phyloP scores from a whole-genome alignment of 768 basidiomycete species.

The Rhodosporidiobolus sp. region DNA sequence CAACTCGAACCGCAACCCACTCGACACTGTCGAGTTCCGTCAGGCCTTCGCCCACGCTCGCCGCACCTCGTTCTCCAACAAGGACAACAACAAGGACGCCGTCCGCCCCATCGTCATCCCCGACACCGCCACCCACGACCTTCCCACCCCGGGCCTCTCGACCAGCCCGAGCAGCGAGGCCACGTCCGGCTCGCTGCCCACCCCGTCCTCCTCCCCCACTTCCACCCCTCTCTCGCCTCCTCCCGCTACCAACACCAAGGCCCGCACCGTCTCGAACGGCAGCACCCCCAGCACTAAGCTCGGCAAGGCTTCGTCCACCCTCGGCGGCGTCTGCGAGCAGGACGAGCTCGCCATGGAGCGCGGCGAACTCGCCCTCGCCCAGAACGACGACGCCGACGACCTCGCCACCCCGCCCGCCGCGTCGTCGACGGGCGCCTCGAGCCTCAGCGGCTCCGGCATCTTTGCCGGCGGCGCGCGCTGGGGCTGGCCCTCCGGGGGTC shows the following conservation, averaged over 20 bases:
- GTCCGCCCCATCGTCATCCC: conserved; percentile 1
- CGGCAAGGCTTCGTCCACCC: conserved; percentile 4
- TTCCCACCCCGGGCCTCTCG: conserved; percentile 1
- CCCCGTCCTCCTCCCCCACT: conserved; percentile 24
- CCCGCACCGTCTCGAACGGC: background rate
- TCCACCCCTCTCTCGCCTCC: background rate
- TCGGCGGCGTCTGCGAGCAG: conserved; percentile 34
- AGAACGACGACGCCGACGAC: conserved; percentile 2
- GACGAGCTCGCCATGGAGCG: conserved; percentile 30
- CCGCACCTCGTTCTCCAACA: conserved; percentile 13
- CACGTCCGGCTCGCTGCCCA: conserved; percentile 22
- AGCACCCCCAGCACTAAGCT: background rate
- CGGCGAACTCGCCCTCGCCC: conserved; percentile 2
- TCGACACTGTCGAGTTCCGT: conserved; percentile 32
- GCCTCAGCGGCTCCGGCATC: conserved; percentile 1
- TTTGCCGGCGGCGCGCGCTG: conserved; percentile 32
- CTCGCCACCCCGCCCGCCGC: background rate
- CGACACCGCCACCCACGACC: background rate
- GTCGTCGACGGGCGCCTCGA: background rate
- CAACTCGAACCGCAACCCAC: background rate
- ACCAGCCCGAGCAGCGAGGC: conserved; percentile 15
- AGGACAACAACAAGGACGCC: background rate
- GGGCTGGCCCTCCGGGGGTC: conserved; percentile 25
- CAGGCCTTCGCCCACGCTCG: conserved; percentile 34
- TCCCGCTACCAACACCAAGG: background rate